phyloP scores from a whole-genome alignment of 2,329 filamentous ascomycete species.

The Penicillium digitatum region DNA sequence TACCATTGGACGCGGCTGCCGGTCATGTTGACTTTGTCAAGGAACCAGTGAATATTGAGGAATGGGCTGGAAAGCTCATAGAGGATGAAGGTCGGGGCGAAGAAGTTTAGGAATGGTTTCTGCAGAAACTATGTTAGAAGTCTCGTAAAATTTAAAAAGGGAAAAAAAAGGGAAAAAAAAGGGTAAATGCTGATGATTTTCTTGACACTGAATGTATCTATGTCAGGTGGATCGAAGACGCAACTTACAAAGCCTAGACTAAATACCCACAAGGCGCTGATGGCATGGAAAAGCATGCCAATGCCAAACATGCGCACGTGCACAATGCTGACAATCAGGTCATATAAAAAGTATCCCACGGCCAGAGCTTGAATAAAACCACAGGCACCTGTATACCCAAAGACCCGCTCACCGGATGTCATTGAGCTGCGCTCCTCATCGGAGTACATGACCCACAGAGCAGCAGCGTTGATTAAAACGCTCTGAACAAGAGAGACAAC shows the following conservation, averaged over 20 bases:
- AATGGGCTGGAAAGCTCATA: slow-evolving; percentile 65
- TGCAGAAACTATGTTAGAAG: slow-evolving; percentile 29
- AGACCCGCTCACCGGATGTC: slow-evolving; percentile 52
- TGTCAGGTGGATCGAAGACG: neutral
- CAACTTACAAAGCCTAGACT: slow-evolving; percentile 60
- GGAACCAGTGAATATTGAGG: slow-evolving; percentile 67
- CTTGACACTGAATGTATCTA: neutral
- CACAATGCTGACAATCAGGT: slow-evolving; percentile 54
- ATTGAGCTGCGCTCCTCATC: slow-evolving; percentile 56
- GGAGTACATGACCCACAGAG: slow-evolving; percentile 55
- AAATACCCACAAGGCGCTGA: slow-evolving; percentile 59
- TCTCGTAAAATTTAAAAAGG: neutral
- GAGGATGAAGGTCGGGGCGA: slow-evolving; percentile 62
- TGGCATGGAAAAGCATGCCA: slow-evolving; percentile 60
- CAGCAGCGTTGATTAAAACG: slow-evolving; percentile 52
- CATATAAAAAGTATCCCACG: slow-evolving; percentile 62
- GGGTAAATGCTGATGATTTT: neutral
- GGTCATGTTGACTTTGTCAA: slow-evolving; percentile 63
- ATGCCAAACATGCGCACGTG: slow-evolving; percentile 57
- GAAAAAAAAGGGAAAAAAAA: neutral
- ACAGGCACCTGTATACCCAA: slow-evolving; percentile 58
- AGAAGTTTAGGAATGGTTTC: slow-evolving; percentile 64
- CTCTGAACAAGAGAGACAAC: slow-evolving; percentile 61
- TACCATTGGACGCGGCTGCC: slow-evolving; percentile 59
- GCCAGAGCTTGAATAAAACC: slow-evolving; percentile 60